A percentile compares a stretch with the other conserved stretches of the same genome.
Evolutionary conservation across 768 basidiomycete species (phyloP).

Genomic region (Termitomyces sp.): DNA sequence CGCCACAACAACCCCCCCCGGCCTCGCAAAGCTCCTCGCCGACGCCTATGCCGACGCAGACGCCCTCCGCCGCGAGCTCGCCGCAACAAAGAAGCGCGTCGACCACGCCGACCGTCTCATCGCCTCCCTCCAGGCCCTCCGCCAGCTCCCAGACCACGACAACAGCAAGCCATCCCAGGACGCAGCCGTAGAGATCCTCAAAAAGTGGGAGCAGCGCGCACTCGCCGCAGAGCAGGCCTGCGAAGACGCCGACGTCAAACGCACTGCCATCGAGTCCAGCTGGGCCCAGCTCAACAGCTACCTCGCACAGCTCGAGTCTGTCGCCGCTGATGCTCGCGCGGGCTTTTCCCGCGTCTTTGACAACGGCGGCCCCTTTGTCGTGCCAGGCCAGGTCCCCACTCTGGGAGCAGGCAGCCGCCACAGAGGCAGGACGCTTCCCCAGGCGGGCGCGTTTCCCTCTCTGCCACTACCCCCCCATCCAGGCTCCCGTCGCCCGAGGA

Average conservation of each 20-base stretch:
- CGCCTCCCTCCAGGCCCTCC: slow-evolving; percentile 22
- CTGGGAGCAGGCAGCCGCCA: background rate
- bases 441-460: slow-evolving; percentile 14
- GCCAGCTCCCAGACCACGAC: slow-evolving; percentile 7
- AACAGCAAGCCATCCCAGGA: slow-evolving; percentile 3
- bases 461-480: slow-evolving; percentile 41
- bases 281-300: slow-evolving; percentile 54
- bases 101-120: slow-evolving; percentile 52
- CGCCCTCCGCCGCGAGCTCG: slow-evolving; percentile 48
- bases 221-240: slow-evolving; percentile 49
- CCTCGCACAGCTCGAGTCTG: slow-evolving; percentile 42
- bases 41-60: slow-evolving; percentile 55
- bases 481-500: slow-evolving; percentile 28
- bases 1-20: slow-evolving; percentile 26
- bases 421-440: slow-evolving; percentile 16
- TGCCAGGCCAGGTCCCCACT: slow-evolving; percentile 28
- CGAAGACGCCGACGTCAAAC: slow-evolving; percentile 54
- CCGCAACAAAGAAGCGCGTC: slow-evolving; percentile 37
- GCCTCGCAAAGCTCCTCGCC: slow-evolving; percentile 58
- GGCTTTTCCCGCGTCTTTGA: slow-evolving; percentile 46
- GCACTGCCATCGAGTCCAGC: slow-evolving; percentile 41
- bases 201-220: slow-evolving; percentile 51
- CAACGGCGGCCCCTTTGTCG: slow-evolving; percentile 42
- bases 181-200: slow-evolving; percentile 32
- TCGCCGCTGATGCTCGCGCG: slow-evolving; percentile 48